A percentile compares a stretch with the other conserved stretches of the same genome.
Conservation (phyloP, 2,329 filamentous ascomycete species). For the Fusarium subglutinans region DNA sequence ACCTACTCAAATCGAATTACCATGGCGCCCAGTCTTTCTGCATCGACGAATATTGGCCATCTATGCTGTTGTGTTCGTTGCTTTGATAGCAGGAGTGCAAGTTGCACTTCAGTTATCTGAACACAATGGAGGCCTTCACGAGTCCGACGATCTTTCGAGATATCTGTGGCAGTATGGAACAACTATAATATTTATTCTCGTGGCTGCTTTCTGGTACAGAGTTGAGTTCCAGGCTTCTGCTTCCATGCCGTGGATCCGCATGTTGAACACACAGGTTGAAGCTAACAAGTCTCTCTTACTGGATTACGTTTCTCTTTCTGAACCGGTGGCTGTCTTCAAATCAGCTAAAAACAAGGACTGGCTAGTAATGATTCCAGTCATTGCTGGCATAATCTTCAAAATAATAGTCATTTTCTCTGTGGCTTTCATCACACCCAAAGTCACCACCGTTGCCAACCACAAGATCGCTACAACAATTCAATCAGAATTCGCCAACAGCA, state of each 20-base stretch:
- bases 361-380: constrained; percentile 43
- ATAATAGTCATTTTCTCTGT: constrained; percentile 49
- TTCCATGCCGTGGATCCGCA: constrained; percentile 50
- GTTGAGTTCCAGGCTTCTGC: constrained; percentile 53
- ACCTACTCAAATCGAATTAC: constrained; percentile 42
- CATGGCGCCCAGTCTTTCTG: constrained; percentile 51
- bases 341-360: constrained; percentile 48
- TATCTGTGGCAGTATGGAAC: constrained; percentile 52
- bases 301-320: constrained; percentile 48
- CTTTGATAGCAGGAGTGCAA: constrained; percentile 44
- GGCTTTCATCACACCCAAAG: constrained; percentile 47
- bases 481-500: constrained; percentile 44
- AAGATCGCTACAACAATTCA: constrained; percentile 39
- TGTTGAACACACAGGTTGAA: constrained; percentile 43
- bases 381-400: constrained; percentile 46
- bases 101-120: constrained; percentile 45
- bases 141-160: constrained; percentile 39
- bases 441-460: constrained; percentile 41
- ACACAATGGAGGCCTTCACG: constrained; percentile 43
- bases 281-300: constrained; percentile 49
- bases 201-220: constrained; percentile 48
- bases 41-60: constrained; percentile 44
- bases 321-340: constrained; percentile 41
- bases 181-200: constrained; percentile 46
- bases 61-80: constrained; percentile 45